Conservation (phyloP, 352 stramenopile genomes). For the Globisporangium uncinulatum region DNA sequence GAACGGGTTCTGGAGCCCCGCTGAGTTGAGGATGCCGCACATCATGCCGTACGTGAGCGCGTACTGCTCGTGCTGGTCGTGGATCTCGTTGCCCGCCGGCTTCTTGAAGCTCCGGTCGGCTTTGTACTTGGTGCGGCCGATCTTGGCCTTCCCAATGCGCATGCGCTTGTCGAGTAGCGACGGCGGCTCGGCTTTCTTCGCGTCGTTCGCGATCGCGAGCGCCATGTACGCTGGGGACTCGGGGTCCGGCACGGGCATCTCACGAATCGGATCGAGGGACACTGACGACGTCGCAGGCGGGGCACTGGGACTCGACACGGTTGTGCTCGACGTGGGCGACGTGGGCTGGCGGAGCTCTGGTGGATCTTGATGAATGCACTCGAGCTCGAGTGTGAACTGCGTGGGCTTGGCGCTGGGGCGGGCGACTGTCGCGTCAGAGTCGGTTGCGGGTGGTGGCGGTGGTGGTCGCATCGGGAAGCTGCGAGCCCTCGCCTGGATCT, state of each 20-base stretch:
- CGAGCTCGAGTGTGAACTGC: slow-evolving; percentile 15
- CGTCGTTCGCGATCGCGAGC: slow-evolving; percentile 35
- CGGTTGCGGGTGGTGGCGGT: neutral
- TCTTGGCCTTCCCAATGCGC: slow-evolving; percentile 48
- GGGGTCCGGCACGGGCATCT: slow-evolving; percentile 25
- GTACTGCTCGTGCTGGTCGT: slow-evolving; percentile 94
- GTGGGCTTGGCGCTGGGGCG: neutral
- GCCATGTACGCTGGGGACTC: slow-evolving; percentile 35
- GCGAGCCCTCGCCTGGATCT: slow-evolving; percentile 12
- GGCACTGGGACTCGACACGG: slow-evolving; percentile 5
- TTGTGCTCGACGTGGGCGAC: slow-evolving; percentile 3
- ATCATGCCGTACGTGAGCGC: slow-evolving; percentile 98
- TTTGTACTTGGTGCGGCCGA: slow-evolving; percentile 45
- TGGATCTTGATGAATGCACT: slow-evolving; percentile 15
- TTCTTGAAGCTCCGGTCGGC: slow-evolving; percentile 58
- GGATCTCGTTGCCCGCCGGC: slow-evolving; percentile 67
- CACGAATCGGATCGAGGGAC: slow-evolving; percentile 7
- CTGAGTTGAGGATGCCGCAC: slow-evolving; percentile 95
- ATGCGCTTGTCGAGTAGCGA: slow-evolving; percentile 52
- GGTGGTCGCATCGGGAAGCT: slow-evolving; percentile 9
- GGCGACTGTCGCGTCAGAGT: neutral
- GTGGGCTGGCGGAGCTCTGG: slow-evolving; percentile 3
- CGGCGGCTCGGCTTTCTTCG: slow-evolving; percentile 22
- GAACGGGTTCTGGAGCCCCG: slow-evolving; percentile 78
- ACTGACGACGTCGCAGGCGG: neutral